phyloP scores from a whole-genome alignment of 2,329 filamentous ascomycete species.

The Colletotrichum noveboracense region DNA sequence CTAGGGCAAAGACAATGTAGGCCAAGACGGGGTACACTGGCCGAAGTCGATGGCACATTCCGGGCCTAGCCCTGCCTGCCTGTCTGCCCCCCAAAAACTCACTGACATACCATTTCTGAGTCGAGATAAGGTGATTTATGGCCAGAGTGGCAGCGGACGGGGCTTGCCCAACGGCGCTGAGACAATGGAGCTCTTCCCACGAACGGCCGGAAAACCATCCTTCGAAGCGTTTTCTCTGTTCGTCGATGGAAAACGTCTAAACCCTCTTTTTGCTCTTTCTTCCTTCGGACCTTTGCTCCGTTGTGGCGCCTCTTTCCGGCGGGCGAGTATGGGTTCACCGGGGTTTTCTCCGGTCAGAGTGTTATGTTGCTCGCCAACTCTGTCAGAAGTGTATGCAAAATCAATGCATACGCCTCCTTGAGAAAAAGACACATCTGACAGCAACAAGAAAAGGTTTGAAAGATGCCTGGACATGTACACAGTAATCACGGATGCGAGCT shows the following conservation, averaged over 20 bases:
- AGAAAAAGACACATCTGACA: background rate
- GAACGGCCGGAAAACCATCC: background rate
- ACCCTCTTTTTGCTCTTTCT: background rate
- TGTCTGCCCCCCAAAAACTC: background rate
- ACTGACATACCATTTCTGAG: background rate
- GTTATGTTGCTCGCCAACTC: background rate
- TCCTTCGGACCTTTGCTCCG: background rate
- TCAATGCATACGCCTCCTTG: background rate
- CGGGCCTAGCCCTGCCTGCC: background rate
- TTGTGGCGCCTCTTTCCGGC: background rate
- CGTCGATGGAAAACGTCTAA: background rate
- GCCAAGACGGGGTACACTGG: background rate
- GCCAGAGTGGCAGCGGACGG: background rate
- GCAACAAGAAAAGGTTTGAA: background rate
- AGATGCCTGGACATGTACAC: background rate
- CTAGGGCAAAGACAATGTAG: background rate
- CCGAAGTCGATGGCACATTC: background rate
- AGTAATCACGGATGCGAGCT: background rate
- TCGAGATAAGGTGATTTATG: background rate
- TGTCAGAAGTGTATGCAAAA: background rate
- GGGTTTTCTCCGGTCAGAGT: background rate
- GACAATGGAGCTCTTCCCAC: background rate
- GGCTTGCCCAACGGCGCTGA: background rate
- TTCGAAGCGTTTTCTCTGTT: background rate
- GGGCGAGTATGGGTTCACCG: background rate